phyloP scores from a whole-genome alignment of 73 alveolate genomes.

The Paramecium bursaria region DNA sequence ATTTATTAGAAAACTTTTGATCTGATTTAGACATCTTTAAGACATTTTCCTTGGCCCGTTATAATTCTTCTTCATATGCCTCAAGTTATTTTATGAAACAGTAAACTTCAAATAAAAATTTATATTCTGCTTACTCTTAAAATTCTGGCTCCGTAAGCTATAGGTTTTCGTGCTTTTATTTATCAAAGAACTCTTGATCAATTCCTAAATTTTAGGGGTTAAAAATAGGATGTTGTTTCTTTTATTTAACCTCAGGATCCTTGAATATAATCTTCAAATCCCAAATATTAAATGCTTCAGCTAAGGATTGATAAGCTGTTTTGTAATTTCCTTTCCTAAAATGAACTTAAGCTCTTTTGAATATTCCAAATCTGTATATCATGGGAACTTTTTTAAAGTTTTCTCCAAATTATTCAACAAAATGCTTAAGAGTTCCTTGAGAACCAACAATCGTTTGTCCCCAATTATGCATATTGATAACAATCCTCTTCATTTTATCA shows the following conservation, averaged over 20 bases:
- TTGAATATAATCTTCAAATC: slow-evolving; percentile 5
- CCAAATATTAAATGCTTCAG: slow-evolving; percentile 19
- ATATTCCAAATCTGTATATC: slow-evolving; percentile 57
- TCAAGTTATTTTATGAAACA: slow-evolving; percentile 1
- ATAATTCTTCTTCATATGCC: slow-evolving; percentile 9
- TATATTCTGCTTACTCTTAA: slow-evolving; percentile 31
- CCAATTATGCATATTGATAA: slow-evolving; percentile 34
- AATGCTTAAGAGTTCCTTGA: slow-evolving; percentile 52
- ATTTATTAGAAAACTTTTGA: background rate
- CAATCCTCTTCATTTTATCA: slow-evolving; percentile 20
- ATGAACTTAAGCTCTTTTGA: slow-evolving; percentile 53
- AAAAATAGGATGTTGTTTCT: too few species aligned
- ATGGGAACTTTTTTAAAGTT: slow-evolving; percentile 66
- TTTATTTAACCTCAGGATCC: too few species aligned
- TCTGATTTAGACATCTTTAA: background rate
- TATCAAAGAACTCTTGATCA: too few species aligned
- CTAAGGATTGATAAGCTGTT: slow-evolving; percentile 44
- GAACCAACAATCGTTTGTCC: slow-evolving; percentile 43
- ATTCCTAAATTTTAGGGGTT: too few species aligned
- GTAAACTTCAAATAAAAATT: slow-evolving; percentile 48
- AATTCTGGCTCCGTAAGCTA: slow-evolving; percentile 4
- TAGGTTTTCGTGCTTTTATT: background rate
- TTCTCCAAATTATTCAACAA: slow-evolving; percentile 64
- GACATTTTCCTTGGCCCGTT: background rate
- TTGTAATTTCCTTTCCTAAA: slow-evolving; percentile 60